A percentile compares a stretch with the other conserved stretches of the same genome.
Evolutionary conservation across 2,329 filamentous ascomycete species (phyloP).

Genomic region (Penicillium sp.): DNA sequence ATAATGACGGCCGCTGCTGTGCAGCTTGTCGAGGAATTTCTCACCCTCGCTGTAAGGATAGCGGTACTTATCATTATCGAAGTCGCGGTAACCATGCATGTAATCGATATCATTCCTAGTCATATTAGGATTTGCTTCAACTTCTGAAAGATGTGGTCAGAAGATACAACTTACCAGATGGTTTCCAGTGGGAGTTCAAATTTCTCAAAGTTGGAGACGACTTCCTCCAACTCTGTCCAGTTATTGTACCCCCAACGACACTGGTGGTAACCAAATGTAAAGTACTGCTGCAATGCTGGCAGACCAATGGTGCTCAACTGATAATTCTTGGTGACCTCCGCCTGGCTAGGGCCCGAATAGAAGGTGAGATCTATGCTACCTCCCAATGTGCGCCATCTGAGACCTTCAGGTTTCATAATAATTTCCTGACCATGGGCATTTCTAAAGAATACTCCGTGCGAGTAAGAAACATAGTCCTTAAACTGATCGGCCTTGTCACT

Average conservation of each 20-base stretch:
- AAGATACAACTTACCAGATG: conserved; percentile 38
- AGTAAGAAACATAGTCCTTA: conserved; percentile 62
- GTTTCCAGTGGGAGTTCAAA: conserved; percentile 59
- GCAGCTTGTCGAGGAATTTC: conserved; percentile 54
- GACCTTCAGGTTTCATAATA: conserved; percentile 59
- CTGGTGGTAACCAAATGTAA: conserved; percentile 77
- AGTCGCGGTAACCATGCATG: conserved; percentile 62
- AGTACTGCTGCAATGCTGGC: conserved; percentile 79
- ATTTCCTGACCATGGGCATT: conserved; percentile 77
- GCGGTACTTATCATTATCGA: conserved; percentile 55
- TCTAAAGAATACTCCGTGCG: conserved; percentile 74
- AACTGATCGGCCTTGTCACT: conserved; percentile 53
- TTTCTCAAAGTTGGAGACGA: conserved; percentile 53
- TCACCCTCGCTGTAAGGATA: conserved; percentile 52
- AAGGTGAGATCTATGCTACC: conserved; percentile 79
- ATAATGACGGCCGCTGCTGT: conserved; percentile 57
- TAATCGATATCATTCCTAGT: conserved; percentile 51
- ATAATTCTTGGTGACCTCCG: conserved; percentile 69
- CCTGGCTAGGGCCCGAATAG: conserved; percentile 68
- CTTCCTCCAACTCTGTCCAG: conserved; percentile 64
- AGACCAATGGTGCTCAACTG: conserved; percentile 65
- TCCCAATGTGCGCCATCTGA: conserved; percentile 73
- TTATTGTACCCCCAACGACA: conserved; percentile 80
- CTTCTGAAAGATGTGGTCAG: background rate
- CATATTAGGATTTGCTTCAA: background rate